A percentile compares a stretch with the other conserved stretches of the same genome.
phyloP scores from a whole-genome alignment of 768 basidiomycete genomes.

The Lyophyllum shimeji region DNA sequence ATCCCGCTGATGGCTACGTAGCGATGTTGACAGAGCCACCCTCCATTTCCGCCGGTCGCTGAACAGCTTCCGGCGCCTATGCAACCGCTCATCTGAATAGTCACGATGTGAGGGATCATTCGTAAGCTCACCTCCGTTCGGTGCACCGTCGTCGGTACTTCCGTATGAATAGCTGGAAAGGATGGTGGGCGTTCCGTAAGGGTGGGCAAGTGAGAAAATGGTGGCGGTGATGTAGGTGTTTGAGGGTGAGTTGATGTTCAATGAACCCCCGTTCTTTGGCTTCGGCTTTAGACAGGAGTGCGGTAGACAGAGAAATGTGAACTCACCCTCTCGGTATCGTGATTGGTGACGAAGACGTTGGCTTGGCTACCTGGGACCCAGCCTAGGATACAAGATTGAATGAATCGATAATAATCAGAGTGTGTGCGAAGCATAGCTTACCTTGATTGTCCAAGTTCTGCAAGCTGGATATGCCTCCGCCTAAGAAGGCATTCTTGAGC shows the following conservation, averaged over 20 bases:
- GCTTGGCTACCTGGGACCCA: constrained; percentile 56
- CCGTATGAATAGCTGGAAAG: constrained; percentile 59
- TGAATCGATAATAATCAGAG: not conserved
- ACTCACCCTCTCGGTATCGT: constrained; percentile 64
- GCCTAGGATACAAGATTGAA: constrained; percentile 32
- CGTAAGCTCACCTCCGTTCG: constrained; percentile 46
- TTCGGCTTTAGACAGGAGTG: not conserved
- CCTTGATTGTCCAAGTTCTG: constrained; percentile 53
- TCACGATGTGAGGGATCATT: not conserved
- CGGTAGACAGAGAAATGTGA: not conserved
- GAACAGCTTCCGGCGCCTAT: constrained; percentile 50
- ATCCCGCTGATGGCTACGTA: constrained; percentile 57
- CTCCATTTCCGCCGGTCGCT: constrained; percentile 47
- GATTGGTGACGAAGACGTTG: constrained; percentile 68
- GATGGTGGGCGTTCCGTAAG: constrained; percentile 65
- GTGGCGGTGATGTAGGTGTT: constrained; percentile 62
- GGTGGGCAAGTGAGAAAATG: constrained; percentile 65
- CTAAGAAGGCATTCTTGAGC: constrained; percentile 50
- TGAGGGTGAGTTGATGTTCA: constrained; percentile 60
- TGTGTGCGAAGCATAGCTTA: constrained; percentile 9
- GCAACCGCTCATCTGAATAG: not conserved
- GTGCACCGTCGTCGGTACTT: constrained; percentile 54
- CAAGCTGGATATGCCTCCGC: constrained; percentile 49
- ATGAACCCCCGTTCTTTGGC: constrained; percentile 46
- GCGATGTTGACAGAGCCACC: constrained; percentile 70